Evolutionary conservation across 208 protist species (phyloP), one percentile per base, ranked within the genome.

Genomic region (Leishmania guyanensis): DNA sequence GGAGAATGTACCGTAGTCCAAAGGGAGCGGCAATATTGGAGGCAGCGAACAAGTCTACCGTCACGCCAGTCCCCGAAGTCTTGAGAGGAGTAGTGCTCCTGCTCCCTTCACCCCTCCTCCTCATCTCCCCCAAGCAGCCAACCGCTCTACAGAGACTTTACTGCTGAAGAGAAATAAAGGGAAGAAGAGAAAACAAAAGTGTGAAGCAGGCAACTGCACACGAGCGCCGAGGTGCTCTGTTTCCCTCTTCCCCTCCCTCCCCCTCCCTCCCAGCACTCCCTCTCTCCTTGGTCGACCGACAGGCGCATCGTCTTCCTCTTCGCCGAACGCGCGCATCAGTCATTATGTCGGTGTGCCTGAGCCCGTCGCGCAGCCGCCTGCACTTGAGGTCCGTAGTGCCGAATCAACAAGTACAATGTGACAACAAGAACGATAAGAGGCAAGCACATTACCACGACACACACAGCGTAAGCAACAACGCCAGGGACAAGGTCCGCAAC

Each of bases 401-500:
- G 36, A 17, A 78, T 58, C 53, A 96, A 48, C 33, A 88, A 79
- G 54, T 83, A 95, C 51, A 86, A 60, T 1, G 86, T 87, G 48
- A 83, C 79, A 9, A 53, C 74, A 39, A 98, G 84, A 6, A 86
- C 86, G 1, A 95, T 54, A 16, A 97, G 29, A 0, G 95, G 95
- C 0, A 39, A 39, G 36, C 36, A 39, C 36, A 39, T 39, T 39
- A 1, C 36, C 36, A 39, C 1, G 0, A 39, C 36, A 39, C 36
- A 92, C 0, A 87, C 73, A 17, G 85, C 66, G 78, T 94, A 98
- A 0, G 91, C 93, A 5, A 90, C 53, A 8, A 92, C 20, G 1
- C 87, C 93, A 26, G 91, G 81, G 53, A 96, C 69, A 17, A 98
- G 20, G 68, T 94, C 91, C 0, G 85, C 77, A 43, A 90, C 48